Conservation (phyloP, 176 grass and related monocot genomes). For the Miscanthus lutarioriparius region DNA sequence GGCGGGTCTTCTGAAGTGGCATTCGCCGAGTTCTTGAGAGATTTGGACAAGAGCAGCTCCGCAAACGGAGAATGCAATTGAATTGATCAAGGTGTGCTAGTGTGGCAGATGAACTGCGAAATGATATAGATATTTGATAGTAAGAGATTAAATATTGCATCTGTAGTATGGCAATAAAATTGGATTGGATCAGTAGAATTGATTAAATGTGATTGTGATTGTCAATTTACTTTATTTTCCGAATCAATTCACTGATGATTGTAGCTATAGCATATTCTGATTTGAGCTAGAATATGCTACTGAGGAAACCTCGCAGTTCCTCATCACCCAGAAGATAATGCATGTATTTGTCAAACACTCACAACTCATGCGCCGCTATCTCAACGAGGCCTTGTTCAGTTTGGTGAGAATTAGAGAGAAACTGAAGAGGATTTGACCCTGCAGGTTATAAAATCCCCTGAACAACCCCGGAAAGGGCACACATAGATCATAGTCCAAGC, state of each 20-base stretch:
- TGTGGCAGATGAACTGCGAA: not conserved
- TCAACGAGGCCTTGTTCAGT: no score
- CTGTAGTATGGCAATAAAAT: not conserved
- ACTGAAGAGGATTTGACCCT: not conserved
- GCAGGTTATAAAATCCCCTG: not conserved
- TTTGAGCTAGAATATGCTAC: not conserved
- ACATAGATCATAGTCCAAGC: not conserved
- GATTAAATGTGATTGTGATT: not conserved
- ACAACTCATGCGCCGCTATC: not conserved
- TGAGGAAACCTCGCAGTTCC: not conserved
- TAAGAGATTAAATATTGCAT: not conserved
- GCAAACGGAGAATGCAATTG: not conserved
- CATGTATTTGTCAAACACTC: not conserved
- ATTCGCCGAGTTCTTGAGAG: slow-evolving; percentile 23
- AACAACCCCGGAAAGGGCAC: not conserved
- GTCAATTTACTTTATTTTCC: not conserved
- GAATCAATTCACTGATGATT: not conserved
- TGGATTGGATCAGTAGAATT: no score
- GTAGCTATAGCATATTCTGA: not conserved
- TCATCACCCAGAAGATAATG: not conserved
- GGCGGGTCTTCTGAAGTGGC: slow-evolving; percentile 41
- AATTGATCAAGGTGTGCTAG: not conserved
- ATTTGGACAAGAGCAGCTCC: slow-evolving; percentile 23
- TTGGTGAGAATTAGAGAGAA: not conserved
- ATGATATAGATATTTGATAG: no score